These are phyloP conservation scores for Parastagonospora nodorum DNA, from an alignment of 2,329 filamentous ascomycete species.

Conservation along the genomic window DNA sequence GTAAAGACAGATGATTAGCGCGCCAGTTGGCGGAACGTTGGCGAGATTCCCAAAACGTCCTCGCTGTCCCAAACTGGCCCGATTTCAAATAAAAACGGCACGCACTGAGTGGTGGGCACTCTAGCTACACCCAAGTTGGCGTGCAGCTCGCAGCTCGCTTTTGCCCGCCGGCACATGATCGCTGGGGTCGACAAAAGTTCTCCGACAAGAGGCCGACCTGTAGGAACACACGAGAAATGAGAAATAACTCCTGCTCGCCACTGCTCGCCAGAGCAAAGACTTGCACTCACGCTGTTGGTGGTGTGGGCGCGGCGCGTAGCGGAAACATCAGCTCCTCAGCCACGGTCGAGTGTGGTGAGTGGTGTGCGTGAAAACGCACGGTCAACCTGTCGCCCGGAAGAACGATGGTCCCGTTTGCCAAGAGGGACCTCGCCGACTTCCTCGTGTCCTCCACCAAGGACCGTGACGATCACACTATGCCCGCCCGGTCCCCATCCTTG, in stretches of 20 bases:
- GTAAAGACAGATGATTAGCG: neutral
- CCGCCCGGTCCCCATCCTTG: slow-evolving; percentile 36
- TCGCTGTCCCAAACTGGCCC: slow-evolving; percentile 6
- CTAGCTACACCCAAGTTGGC: slow-evolving; percentile 1
- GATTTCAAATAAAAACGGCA: slow-evolving; percentile 28
- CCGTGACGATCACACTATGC: slow-evolving; percentile 40
- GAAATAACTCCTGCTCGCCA: neutral
- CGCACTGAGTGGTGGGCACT: too few species aligned
- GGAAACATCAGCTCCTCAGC: neutral
- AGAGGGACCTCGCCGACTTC: slow-evolving; percentile 45
- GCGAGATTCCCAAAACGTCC: slow-evolving; percentile 25
- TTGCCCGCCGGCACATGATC: neutral
- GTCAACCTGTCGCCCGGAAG: slow-evolving; percentile 11
- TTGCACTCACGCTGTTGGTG: too few species aligned
- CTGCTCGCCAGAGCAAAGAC: neutral
- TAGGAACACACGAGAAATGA: too few species aligned
- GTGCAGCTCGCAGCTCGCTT: neutral
- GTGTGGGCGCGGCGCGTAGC: too few species aligned
- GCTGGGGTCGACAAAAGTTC: neutral
- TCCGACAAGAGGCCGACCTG: too few species aligned
- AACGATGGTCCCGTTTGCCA: slow-evolving; percentile 33
- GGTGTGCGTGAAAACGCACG: neutral
- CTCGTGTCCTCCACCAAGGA: slow-evolving; percentile 24
- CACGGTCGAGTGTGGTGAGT: neutral
- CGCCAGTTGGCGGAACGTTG: slow-evolving; percentile 13